A percentile compares a stretch with the other conserved stretches of the same genome.
Conservation (phyloP, 495 filamentous ascomycete genomes). For the Polyplosphaeria fusca region DNA sequence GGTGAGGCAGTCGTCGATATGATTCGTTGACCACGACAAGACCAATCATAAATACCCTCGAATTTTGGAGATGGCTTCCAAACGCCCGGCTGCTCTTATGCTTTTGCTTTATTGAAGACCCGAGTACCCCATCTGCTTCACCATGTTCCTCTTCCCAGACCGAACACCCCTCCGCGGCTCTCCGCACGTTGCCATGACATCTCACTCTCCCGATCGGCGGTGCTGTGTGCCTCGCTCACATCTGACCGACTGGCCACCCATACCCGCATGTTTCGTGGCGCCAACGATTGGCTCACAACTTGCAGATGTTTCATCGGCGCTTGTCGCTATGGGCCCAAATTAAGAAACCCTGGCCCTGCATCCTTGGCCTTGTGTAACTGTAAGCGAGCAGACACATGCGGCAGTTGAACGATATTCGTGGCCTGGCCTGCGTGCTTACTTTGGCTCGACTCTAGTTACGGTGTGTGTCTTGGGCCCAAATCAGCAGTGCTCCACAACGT, state of each 20-base stretch:
- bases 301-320: constrained; percentile 33
- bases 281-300: constrained; percentile 27
- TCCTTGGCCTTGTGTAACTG: constrained; percentile 18
- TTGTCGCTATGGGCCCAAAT: not conserved
- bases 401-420: constrained; percentile 15
- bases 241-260: constrained; percentile 21
- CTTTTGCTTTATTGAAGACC: too few species aligned
- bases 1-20: too few species aligned
- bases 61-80: too few species aligned
- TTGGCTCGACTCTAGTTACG: too few species aligned
- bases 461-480: too few species aligned
- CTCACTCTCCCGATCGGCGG: constrained; percentile 1
- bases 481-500: too few species aligned
- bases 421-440: constrained; percentile 20
- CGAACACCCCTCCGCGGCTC: not conserved
- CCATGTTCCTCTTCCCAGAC: not conserved
- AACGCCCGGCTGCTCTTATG: too few species aligned
- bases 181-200: not conserved
- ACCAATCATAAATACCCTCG: too few species aligned
- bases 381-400: constrained; percentile 11
- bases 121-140: too few species aligned
- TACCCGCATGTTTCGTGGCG: constrained; percentile 23
- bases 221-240: not conserved
- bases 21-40: too few species aligned
- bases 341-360: not conserved